Percentiles rank a stretch among this genome's conserved stretches.
Evolutionary conservation across 306 rosid species (phyloP).

Genomic region (Macrotyloma uniflorum): DNA sequence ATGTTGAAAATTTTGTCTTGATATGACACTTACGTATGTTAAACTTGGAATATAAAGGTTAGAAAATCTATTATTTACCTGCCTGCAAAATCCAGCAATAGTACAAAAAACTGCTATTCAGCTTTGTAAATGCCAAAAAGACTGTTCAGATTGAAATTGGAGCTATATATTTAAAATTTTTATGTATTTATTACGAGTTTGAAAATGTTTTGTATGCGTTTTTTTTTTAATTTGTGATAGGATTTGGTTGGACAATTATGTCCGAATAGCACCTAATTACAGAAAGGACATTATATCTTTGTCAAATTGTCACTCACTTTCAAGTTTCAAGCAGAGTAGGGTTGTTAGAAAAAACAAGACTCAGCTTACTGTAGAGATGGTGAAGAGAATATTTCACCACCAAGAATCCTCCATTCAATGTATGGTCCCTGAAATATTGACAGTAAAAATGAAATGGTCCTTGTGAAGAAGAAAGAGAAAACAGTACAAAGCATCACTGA

Average conservation of each 20-base stretch:
- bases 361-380: constrained; percentile 11
- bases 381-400: constrained; percentile 32
- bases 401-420: not conserved
- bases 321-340: constrained; percentile 33
- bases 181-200: not conserved
- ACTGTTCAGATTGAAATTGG: constrained; percentile 30
- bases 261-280: not conserved
- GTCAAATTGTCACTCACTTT: constrained; percentile 38
- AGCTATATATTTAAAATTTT: constrained; percentile 28
- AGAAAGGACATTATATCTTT: constrained; percentile 41
- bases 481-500: not conserved
- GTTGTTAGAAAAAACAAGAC: constrained; percentile 50
- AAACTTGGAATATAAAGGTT: constrained; percentile 32
- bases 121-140: constrained; percentile 34
- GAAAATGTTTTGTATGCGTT: not conserved
- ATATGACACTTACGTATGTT: constrained; percentile 13
- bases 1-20: constrained; percentile 36
- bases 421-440: constrained; percentile 34
- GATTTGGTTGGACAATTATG: constrained; percentile 30
- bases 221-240: not conserved
- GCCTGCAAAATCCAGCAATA: constrained; percentile 36
- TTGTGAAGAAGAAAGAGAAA: too few species aligned
- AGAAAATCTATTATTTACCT: constrained; percentile 25
- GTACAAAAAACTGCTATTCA: constrained; percentile 38
- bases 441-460: not conserved